A percentile compares a stretch with the other conserved stretches of the same genome.
Conservation (phyloP, 805 yeast species). For the Yarrowia porcina region DNA sequence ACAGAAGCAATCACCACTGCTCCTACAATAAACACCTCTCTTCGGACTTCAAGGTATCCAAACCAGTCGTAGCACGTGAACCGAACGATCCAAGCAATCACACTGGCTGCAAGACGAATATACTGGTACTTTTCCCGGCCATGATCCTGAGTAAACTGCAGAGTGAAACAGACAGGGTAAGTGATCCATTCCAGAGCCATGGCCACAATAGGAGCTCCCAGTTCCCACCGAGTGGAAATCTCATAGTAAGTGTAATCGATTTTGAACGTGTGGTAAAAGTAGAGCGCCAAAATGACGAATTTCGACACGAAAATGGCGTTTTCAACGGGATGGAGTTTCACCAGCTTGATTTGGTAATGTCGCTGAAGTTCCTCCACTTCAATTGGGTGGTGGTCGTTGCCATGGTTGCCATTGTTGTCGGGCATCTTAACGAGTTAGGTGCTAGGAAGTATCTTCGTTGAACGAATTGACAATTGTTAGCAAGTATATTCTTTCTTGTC, state of each 20-base stretch:
- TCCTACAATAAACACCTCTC: background rate
- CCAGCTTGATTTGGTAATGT: conserved; percentile 2
- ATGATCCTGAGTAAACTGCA: background rate
- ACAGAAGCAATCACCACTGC: background rate
- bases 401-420: background rate
- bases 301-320: background rate
- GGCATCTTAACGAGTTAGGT: background rate
- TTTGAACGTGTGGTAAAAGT: background rate
- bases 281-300: background rate
- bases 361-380: conserved; percentile 1
- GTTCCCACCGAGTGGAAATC: background rate
- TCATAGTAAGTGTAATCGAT: background rate
- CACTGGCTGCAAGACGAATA: background rate
- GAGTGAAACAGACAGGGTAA: background rate
- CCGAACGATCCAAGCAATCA: background rate
- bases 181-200: background rate
- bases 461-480: too few species aligned
- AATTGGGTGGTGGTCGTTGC: background rate
- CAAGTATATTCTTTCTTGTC: too few species aligned
- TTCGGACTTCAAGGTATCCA: background rate
- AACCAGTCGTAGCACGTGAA: background rate
- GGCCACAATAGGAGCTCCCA: background rate
- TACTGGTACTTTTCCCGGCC: background rate
- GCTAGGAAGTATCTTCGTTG: background rate
- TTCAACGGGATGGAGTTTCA: background rate